phyloP scores from a whole-genome alignment of 2,329 filamentous ascomycete genomes.

The Aspergillus sp. region DNA sequence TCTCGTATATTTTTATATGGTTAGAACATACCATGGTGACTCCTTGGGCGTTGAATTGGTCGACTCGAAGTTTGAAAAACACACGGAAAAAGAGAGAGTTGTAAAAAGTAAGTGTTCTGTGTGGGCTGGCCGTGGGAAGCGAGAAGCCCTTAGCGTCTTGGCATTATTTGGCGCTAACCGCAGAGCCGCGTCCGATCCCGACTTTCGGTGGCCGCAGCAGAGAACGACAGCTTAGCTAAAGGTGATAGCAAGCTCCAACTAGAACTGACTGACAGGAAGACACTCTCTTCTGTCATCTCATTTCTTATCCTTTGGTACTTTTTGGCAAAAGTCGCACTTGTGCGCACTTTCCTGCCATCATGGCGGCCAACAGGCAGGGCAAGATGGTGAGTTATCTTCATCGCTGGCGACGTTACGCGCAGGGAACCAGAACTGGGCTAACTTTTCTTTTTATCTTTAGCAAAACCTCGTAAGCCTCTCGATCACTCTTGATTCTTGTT shows the following conservation, averaged over 20 bases:
- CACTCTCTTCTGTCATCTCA: conserved; percentile 18
- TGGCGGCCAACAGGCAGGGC: conserved; percentile 82
- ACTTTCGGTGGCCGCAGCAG: neutral
- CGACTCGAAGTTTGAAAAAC: conserved; percentile 30
- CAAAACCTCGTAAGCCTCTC: conserved; percentile 54
- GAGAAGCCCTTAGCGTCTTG: conserved; percentile 33
- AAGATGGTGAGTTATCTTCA: conserved; percentile 78
- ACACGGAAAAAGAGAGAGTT: conserved; percentile 24
- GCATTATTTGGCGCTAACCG: conserved; percentile 21
- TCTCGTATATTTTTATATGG: conserved; percentile 2
- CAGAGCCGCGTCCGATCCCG: conserved; percentile 16
- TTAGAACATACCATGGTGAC: conserved; percentile 43
- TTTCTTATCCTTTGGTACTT: conserved; percentile 20
- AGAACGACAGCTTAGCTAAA: neutral
- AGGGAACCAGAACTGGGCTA: conserved; percentile 39
- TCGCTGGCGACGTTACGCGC: conserved; percentile 8
- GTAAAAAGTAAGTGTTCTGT: conserved; percentile 26
- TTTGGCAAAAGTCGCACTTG: conserved; percentile 38
- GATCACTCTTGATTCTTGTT: no score
- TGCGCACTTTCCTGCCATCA: conserved; percentile 37
- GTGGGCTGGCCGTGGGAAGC: conserved; percentile 30
- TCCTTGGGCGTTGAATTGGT: conserved; percentile 26
- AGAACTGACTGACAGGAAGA: conserved; percentile 5
- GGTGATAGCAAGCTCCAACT: neutral
- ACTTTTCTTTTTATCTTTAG: conserved; percentile 42